A percentile compares a stretch with the other conserved stretches of the same genome.
Evolutionary conservation across 495 filamentous ascomycete genomes (phyloP).

Genomic region (Penicillium taxi): DNA sequence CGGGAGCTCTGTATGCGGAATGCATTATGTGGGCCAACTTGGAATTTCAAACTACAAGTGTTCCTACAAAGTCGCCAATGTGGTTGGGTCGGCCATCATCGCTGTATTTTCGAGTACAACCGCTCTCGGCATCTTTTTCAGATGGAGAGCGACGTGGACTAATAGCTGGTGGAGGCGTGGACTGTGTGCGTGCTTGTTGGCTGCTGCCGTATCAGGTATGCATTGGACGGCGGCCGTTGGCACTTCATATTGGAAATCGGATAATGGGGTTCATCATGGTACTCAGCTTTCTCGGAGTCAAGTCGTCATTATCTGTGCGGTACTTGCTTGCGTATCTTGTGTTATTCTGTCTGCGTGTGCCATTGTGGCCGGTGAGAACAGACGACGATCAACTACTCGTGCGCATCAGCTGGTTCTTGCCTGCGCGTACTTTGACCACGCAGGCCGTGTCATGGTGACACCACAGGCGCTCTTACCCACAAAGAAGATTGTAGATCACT

Average conservation of each 20-base stretch:
- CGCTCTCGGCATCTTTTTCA: constrained; percentile 70
- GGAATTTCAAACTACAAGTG: constrained; percentile 72
- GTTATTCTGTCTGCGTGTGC: constrained; percentile 49
- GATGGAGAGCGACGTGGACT: constrained; percentile 67
- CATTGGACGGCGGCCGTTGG: constrained; percentile 77
- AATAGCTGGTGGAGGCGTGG: constrained; percentile 67
- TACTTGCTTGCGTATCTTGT: constrained; percentile 55
- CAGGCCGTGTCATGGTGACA: constrained; percentile 70
- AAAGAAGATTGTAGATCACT: constrained; percentile 71
- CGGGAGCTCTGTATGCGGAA: constrained; percentile 69
- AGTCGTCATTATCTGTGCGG: constrained; percentile 55
- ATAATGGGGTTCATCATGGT: constrained; percentile 17
- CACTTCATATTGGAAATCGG: constrained; percentile 51
- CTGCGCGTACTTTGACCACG: constrained; percentile 64
- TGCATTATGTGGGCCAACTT: constrained; percentile 84
- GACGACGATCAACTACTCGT: constrained; percentile 49
- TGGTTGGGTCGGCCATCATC: constrained; percentile 64
- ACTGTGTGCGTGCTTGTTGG: constrained; percentile 57
- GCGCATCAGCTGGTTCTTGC: constrained; percentile 75
- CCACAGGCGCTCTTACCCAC: constrained; percentile 74
- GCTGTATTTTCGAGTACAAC: constrained; percentile 59
- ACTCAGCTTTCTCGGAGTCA: constrained; percentile 44
- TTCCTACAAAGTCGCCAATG: constrained; percentile 45
- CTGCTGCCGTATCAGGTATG: constrained; percentile 74
- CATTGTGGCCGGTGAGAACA: constrained; percentile 47